Evolutionary conservation across 805 yeast species (phyloP), one percentile per base, ranked within the genome.

Genomic region (Candida pseudoglaebosa): DNA sequence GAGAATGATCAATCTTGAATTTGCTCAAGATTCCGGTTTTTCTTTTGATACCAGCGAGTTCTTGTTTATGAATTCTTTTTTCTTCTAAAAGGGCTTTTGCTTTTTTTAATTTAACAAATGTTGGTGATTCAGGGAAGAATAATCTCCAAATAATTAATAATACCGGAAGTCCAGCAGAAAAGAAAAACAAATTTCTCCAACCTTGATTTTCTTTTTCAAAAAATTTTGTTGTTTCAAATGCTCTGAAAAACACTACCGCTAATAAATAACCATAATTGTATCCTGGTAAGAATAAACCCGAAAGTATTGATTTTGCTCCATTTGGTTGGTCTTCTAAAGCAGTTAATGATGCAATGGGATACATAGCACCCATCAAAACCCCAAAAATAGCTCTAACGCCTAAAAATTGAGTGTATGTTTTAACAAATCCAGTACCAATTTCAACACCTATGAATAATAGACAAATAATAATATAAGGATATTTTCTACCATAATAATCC

Each of bases 271-370:
- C 88, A 34, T 81, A 71, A 1, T 84, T 82, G 49, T 82, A 87
- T 44, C 95, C 95, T 56, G 85, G 84, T 60, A 85, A 95, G 54
- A 87, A 76, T 31, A 84, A 57, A 34, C 86, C 87, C 24, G 81
- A 73, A 34, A 81, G 59, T 41, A 80, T 67, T 33, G 85, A 82
- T 59, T 77, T 65, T 24, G 82, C 75, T 24, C 58, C 66, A 19
- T 55, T 50, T 9, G 82, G 80, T 47, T 75, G 65, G 53, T 73
- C 80, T 45, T 75, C 80, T 28, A 77, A 49, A 13, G 79, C 72
- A 14, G 76, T 70, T 18, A 78, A 74, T 16, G 77, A 67, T 24
- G 78, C 75, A 41, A 72, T 70, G 41, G 80, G 79, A 47, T 64
- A 77, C 33, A 75, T 62, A 43, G 79, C 80, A 37, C 82, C 82